phyloP scores from a whole-genome alignment of 73 alveolate species.

The Symbiodinium pilosum region DNA sequence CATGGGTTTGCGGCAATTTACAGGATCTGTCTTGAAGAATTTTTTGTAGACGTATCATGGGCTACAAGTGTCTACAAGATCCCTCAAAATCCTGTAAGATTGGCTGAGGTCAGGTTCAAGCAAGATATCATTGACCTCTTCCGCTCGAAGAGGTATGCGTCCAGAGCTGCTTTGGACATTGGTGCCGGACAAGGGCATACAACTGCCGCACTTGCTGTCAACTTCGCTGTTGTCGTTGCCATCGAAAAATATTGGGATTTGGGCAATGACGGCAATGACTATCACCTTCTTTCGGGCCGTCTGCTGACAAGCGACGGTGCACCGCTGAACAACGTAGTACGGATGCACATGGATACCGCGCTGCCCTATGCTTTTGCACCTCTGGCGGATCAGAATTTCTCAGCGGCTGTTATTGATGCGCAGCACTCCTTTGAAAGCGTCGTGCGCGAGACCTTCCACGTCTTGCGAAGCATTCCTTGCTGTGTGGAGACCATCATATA shows the following conservation, averaged over 20 bases:
- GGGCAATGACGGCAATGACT: not conserved
- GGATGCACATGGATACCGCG: constrained; percentile 33
- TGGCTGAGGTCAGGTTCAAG: not conserved
- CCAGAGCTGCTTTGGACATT: constrained; percentile 29
- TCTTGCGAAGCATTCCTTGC: constrained; percentile 55
- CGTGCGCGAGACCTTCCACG: constrained; percentile 35
- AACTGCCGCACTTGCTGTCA: constrained; percentile 58
- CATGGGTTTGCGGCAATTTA: not conserved
- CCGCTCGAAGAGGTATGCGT: not conserved
- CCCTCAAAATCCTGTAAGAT: not conserved
- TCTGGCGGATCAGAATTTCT: constrained; percentile 26
- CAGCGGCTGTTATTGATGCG: constrained; percentile 42
- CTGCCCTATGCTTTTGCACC: constrained; percentile 5
- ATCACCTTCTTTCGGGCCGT: not conserved
- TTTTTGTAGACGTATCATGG: not conserved
- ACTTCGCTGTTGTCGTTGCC: constrained; percentile 42
- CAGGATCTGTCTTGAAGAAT: not conserved
- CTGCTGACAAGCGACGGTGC: constrained; percentile 23
- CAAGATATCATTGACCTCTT: constrained; percentile 49
- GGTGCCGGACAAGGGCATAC: constrained; percentile 29
- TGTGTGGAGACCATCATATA: constrained; percentile 68
- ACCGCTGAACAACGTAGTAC: constrained; percentile 14
- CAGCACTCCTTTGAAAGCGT: constrained; percentile 25
- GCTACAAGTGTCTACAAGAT: too few species aligned
- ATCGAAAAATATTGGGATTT: constrained; percentile 41